Evolutionary conservation across 1,284 basidiomycete genomes (phyloP), one percentile per base, ranked within the genome.

Genomic region (Trichosporon sp.): DNA sequence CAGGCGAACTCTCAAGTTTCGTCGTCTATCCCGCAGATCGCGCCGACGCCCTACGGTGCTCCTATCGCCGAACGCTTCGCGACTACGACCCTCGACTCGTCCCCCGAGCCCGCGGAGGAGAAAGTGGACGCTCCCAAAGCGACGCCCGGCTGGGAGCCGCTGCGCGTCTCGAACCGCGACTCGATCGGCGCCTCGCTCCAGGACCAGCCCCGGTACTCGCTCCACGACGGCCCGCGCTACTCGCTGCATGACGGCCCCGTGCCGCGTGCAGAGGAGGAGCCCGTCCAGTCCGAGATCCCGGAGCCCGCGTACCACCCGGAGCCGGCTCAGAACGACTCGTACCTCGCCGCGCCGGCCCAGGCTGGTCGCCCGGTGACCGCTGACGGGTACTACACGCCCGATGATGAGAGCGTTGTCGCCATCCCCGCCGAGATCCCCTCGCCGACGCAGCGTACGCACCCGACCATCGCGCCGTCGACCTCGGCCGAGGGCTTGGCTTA

Each of bases 141-240:
- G 11, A 31, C 64, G 19, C 38, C 38, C 38, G 64, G 64, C 11
- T 46, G 64, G 64, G 64, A 65, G 64, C 64, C 64, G 38, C 40
- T 65, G 8, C 64, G 38, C 26, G 64, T 43, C 19, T 21, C 64
- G 64, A 65, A 63, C 31, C 59, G 59, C 31, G 59, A 63, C 59
- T 63, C 59, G 31, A 63, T 32, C 8, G 68, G 71, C 4, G 31
- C 38, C 10, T 61, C 66, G 11, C 43, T 68, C 14, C 54, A 68
- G n/a, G 67, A 68, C 56, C 56, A 65, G 2, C 67, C 68, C 8
- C 40, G 66, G 19, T 68, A 68, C 54, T 66, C 35, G 12, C 69
- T 70, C 4, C 32, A 38, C 35, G 69, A 70, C 10, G 69, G 69
- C 3, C 69, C 69, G 3, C 19, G 35, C 48, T 43, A 37, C 21